These are phyloP conservation scores for Saturnispora kantuleensis DNA, from an alignment of 805 yeast species.

Conservation along the genomic window DNA sequence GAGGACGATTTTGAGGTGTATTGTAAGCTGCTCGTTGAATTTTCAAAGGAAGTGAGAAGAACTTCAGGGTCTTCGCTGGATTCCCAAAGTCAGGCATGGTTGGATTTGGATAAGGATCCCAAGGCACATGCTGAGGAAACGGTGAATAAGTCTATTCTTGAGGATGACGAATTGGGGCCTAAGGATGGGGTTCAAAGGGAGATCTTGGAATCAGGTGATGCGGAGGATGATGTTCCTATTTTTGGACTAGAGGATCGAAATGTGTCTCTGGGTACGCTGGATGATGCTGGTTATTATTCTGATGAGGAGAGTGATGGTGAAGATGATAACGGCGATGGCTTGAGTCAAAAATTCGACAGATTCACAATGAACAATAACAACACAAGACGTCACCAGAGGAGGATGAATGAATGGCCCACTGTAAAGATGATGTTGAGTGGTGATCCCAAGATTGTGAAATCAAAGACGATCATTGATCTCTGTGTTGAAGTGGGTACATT, in stretches of 20 bases:
- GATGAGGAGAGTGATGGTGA: constrained; percentile 10
- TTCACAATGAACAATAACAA: neutral
- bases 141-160: neutral
- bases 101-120: constrained; percentile 1
- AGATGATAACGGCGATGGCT: constrained; percentile 1
- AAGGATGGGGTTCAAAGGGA: constrained; percentile 4
- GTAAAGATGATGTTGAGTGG: constrained; percentile 51
- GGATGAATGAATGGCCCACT: constrained; percentile 32
- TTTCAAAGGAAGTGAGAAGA: constrained; percentile 8
- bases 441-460: constrained; percentile 31
- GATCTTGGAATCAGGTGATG: neutral
- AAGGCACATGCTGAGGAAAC: neutral
- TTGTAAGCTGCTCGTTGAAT: constrained; percentile 9
- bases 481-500: constrained; percentile 54
- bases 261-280: constrained; percentile 7
- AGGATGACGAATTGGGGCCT: constrained; percentile 6
- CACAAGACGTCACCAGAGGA: neutral
- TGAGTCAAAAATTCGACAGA: constrained; percentile 3
- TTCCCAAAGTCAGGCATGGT: constrained; percentile 1
- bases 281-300: constrained; percentile 10
- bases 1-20: constrained; percentile 11
- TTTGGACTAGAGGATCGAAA: neutral
- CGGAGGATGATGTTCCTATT: neutral
- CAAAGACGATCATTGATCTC: constrained; percentile 44
- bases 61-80: constrained; percentile 11